Evolutionary conservation across 1,139 yeast genomes (phyloP).

Genomic region (Candida albicans): DNA sequence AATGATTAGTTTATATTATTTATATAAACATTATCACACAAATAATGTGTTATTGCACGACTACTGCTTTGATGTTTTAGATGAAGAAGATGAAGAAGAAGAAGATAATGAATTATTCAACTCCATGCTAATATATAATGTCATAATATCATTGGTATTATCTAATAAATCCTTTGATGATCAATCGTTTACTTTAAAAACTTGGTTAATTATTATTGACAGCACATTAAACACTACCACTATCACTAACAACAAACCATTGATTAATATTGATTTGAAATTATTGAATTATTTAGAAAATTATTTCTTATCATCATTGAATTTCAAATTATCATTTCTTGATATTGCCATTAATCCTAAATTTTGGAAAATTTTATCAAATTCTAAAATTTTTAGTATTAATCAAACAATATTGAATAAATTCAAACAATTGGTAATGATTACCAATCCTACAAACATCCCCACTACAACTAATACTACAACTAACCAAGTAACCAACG

Average conservation of each 20-base stretch:
- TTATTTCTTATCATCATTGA: conserved; percentile 29
- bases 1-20: conserved; percentile 31
- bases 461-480: too few relatives aligned
- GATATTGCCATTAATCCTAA: conserved; percentile 20
- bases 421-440: not conserved
- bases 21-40: conserved; percentile 26
- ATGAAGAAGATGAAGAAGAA: too few relatives aligned
- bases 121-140: conserved; percentile 25
- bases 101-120: conserved; percentile 4
- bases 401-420: not conserved
- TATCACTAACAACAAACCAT: not conserved
- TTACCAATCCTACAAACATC: not conserved
- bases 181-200: conserved; percentile 52
- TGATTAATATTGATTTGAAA: conserved; percentile 17
- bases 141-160: conserved; percentile 39
- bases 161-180: conserved; percentile 53
- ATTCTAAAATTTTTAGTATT: not conserved
- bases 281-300: conserved; percentile 30
- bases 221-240: conserved; percentile 12
- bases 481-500: too few relatives aligned
- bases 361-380: conserved; percentile 25
- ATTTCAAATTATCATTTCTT: conserved; percentile 31
- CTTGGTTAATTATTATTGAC: conserved; percentile 38
- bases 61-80: conserved; percentile 21
- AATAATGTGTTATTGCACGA: conserved; percentile 10